These are phyloP conservation scores for Nakazawaea ishiwadae DNA, from an alignment of 805 yeast genomes.

Conservation along the genomic window DNA sequence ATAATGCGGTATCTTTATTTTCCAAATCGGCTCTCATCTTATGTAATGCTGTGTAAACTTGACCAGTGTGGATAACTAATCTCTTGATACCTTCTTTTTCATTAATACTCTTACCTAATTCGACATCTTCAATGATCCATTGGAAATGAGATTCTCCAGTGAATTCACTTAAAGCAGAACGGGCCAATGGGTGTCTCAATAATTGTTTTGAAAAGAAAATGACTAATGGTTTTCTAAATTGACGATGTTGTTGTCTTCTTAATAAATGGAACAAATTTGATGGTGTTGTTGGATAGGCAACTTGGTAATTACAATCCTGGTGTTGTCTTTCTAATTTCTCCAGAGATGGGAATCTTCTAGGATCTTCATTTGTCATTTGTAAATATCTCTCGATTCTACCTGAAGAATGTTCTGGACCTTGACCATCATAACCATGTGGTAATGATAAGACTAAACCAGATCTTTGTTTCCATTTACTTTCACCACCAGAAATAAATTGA, in stretches of 20 bases:
- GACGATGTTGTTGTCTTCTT: constrained; percentile 99
- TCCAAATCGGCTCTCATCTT: constrained; percentile 79
- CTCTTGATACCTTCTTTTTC: constrained; percentile 83
- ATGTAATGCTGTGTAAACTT: constrained; percentile 88
- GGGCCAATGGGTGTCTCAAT: constrained; percentile 96
- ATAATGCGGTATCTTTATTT: constrained; percentile 80
- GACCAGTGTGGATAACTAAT: constrained; percentile 82
- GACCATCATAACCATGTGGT: constrained; percentile 99
- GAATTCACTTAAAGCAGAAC: constrained; percentile 79
- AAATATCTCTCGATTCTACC: constrained; percentile 96
- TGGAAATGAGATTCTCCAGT: constrained; percentile 89
- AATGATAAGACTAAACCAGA: constrained; percentile 91
- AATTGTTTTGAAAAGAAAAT: constrained; percentile 89
- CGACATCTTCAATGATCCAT: constrained; percentile 93
- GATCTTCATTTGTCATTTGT: constrained; percentile 94
- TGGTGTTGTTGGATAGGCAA: constrained; percentile 98
- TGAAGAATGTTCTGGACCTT: constrained; percentile 99
- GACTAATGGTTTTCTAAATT: constrained; percentile 89
- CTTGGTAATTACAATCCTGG: constrained; percentile 97
- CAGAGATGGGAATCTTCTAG: constrained; percentile 85
- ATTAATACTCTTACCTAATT: constrained; percentile 72
- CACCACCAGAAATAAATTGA: constrained; percentile 96
- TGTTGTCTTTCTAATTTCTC: constrained; percentile 94
- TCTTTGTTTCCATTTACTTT: constrained; percentile 98
- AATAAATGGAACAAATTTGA: constrained; percentile 92